phyloP scores from a whole-genome alignment of 1,284 basidiomycete genomes.

The Naganishia liquefaciens region DNA sequence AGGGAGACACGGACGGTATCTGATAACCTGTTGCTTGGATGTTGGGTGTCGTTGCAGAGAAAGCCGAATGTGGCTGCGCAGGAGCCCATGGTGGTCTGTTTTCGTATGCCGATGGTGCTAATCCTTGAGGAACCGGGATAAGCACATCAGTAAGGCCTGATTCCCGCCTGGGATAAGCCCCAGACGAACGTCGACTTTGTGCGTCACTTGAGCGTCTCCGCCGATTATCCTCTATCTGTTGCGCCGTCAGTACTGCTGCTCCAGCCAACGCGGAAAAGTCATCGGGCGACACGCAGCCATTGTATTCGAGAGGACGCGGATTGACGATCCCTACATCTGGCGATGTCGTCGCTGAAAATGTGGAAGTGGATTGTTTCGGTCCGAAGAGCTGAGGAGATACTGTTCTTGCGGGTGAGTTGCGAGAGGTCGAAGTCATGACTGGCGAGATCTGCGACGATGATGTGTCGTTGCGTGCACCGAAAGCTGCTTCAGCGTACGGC shows the following conservation, averaged over 20 bases:
- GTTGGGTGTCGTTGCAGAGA: neutral
- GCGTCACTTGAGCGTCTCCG: conserved; percentile 2
- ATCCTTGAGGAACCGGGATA: neutral
- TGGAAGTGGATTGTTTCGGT: too few relatives aligned
- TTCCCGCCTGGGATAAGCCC: neutral
- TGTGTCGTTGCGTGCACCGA: too few relatives aligned
- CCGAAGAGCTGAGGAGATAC: neutral
- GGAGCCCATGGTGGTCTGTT: too few relatives aligned
- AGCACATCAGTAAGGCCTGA: neutral
- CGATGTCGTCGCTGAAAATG: too few relatives aligned
- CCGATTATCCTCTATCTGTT: conserved; percentile 6
- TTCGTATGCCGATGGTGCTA: neutral
- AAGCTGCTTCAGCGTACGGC: too few relatives aligned
- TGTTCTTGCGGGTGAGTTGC: neutral
- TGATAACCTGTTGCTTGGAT: neutral
- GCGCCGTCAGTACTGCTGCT: neutral
- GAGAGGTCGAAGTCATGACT: neutral
- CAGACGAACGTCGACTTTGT: neutral
- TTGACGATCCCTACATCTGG: too few relatives aligned
- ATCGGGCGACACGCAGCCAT: neutral
- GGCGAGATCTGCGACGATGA: neutral
- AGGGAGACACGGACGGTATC: neutral
- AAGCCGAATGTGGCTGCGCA: too few relatives aligned
- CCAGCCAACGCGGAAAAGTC: conserved; percentile 12
- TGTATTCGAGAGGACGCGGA: neutral